Base-by-base conservation (phyloP, 1,139 yeast genomes). In the Trichomonascaceae sp. region DNA sequence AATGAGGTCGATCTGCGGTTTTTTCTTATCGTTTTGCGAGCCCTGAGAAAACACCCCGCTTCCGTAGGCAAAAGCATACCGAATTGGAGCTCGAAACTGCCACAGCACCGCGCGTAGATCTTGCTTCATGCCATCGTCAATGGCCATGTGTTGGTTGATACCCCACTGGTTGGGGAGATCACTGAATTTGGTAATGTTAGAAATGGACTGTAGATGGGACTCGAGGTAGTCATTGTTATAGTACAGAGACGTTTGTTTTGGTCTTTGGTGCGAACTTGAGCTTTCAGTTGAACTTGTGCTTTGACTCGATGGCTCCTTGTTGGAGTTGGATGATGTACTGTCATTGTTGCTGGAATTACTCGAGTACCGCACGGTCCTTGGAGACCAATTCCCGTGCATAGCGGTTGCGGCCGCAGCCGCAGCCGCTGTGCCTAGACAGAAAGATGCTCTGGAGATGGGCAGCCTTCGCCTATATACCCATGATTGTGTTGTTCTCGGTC, bases 11-110 rank as follows among this genome's bases (percentile, higher is more conserved):
- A 84, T 69, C 54, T 89, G 98, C 1, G 85, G 76, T 13, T 57
- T 48, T 2, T 34, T 34, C 17, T 40, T 17, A 22, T 36, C 32
- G 16, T 40, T 32, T 11, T 41, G 30, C 4, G 51, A 45, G 4
- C 85, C 85, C 54, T 92, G 98, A 20, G 75, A 69, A 46, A 92
- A 80, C 0, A 92, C 95, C 3, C 95, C 96, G 5, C 93, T 80
- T 1, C 99, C 99, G 55, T 92, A 92, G 0, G 97, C 99, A 55
- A 87, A 77, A 1, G 89, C 77, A 45, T 69, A 78, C 37, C 71
- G 61, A 16, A 81, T 69, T 0, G 89, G 85, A 1, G 85, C 78
- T 32, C 70, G 59, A 52, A 82, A 81, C 29, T 67, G 60, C 52
- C 70, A 56, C 16, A 76, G 52, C 3, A 80, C 65, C 2, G 64